Conservation (phyloP, 2,329 filamentous ascomycete genomes). For the Botryotinia globosa region DNA sequence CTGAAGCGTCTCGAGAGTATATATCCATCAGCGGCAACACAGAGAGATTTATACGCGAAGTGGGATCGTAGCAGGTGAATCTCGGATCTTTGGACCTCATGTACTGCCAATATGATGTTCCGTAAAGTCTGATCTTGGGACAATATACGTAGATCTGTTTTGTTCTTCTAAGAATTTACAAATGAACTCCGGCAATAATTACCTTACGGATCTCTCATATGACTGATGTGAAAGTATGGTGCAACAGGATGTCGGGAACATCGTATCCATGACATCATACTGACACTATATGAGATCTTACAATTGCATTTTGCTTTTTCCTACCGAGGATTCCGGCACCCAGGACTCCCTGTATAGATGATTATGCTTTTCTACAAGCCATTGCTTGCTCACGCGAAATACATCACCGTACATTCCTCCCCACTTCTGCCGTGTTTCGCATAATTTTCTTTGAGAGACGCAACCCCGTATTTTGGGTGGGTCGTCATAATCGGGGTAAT, state of each 20-base stretch:
- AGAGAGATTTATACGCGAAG: background rate
- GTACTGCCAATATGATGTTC: background rate
- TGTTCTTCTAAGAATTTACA: background rate
- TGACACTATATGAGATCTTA: background rate
- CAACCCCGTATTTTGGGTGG: background rate
- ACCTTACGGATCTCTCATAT: background rate
- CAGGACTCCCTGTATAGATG: background rate
- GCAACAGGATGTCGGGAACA: background rate
- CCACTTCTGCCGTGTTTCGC: background rate
- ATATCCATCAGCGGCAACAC: background rate
- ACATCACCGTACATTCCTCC: background rate
- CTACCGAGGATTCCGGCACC: background rate
- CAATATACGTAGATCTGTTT: too few relatives aligned
- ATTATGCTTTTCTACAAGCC: background rate
- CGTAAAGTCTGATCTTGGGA: background rate
- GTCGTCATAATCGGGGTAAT: background rate
- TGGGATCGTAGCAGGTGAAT: background rate
- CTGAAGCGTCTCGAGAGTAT: background rate
- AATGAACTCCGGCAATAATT: background rate
- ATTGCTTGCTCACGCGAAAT: background rate
- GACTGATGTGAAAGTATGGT: background rate
- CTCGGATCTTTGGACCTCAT: fast-evolving
- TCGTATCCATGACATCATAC: background rate
- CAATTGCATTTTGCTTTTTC: background rate
- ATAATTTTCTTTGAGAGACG: background rate